Evolutionary conservation across 805 yeast species (phyloP).

Genomic region (Starmerella geochares): DNA sequence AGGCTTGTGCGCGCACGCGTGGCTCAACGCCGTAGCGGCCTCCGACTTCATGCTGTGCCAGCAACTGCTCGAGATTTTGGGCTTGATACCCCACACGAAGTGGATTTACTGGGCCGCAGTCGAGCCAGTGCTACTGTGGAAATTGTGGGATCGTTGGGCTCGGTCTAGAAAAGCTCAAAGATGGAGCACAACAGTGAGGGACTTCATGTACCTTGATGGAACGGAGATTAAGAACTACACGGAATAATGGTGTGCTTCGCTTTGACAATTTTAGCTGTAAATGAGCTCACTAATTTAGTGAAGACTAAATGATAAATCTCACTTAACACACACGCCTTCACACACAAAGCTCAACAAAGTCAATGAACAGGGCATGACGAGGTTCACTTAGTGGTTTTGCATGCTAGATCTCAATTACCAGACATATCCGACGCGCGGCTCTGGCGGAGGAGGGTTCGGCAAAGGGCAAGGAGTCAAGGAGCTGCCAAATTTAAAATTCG

Average conservation of each 20-base stretch:
- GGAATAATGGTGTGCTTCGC: background rate
- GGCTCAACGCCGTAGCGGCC: slow-evolving; percentile 5
- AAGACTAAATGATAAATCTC: too few species aligned
- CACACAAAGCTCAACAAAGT: too few species aligned
- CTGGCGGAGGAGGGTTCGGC: too few species aligned
- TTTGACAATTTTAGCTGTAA: too few species aligned
- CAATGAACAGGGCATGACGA: too few species aligned
- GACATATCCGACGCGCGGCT: too few species aligned
- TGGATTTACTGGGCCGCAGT: background rate
- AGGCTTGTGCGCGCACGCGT: background rate
- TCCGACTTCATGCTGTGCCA: slow-evolving; percentile 7
- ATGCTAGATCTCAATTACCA: too few species aligned
- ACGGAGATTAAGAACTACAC: slow-evolving; percentile 13
- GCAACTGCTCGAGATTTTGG: background rate
- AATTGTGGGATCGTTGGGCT: background rate
- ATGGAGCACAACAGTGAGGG: slow-evolving; percentile 2
- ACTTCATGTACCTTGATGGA: slow-evolving; percentile 9
- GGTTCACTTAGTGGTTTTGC: too few species aligned
- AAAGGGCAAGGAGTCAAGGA: too few species aligned
- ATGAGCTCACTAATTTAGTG: too few species aligned
- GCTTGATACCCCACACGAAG: background rate
- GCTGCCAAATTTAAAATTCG: too few species aligned
- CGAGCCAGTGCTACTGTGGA: background rate
- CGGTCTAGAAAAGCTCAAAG: background rate
- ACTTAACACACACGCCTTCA: too few species aligned